phyloP scores from a whole-genome alignment of 805 yeast genomes.

The Middelhovenomyces tepae region DNA sequence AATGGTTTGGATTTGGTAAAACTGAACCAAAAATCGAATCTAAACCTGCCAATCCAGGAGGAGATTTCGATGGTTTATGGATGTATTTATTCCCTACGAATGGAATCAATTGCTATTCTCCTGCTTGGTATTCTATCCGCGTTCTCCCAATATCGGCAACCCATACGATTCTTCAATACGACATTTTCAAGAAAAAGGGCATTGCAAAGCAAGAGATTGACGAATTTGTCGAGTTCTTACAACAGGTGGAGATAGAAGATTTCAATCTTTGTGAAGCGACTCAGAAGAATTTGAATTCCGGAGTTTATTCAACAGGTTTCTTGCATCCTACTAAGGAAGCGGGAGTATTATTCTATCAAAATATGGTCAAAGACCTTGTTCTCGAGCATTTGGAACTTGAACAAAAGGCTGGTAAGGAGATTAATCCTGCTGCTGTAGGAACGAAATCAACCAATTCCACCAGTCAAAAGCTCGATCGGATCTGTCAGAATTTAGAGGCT shows the following conservation, averaged over 20 bases:
- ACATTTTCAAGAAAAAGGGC: slow-evolving; percentile 54
- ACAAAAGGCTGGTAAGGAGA: slow-evolving; percentile 35
- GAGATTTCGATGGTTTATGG: slow-evolving; percentile 56
- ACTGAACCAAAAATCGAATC: slow-evolving; percentile 21
- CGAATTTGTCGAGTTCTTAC: slow-evolving; percentile 56
- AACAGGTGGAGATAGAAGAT: slow-evolving; percentile 54
- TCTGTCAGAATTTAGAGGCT: slow-evolving; percentile 33
- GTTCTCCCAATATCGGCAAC: slow-evolving; percentile 47
- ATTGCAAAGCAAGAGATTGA: slow-evolving; percentile 42
- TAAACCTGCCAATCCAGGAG: slow-evolving; percentile 42
- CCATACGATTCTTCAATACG: slow-evolving; percentile 51
- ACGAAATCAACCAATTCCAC: slow-evolving; percentile 24
- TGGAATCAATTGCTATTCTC: slow-evolving; percentile 56
- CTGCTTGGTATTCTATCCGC: slow-evolving; percentile 57
- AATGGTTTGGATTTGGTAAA: slow-evolving; percentile 43
- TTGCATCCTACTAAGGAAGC: slow-evolving; percentile 51
- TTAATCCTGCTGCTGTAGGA: slow-evolving; percentile 34
- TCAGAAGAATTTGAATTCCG: slow-evolving; percentile 53
- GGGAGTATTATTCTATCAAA: slow-evolving; percentile 52
- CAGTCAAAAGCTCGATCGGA: slow-evolving; percentile 32
- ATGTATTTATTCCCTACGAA: slow-evolving; percentile 51
- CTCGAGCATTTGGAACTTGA: slow-evolving; percentile 43
- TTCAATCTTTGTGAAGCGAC: slow-evolving; percentile 51
- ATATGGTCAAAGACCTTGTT: slow-evolving; percentile 48
- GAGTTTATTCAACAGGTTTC: slow-evolving; percentile 49